Percentiles rank a stretch among this genome's conserved stretches.
Evolutionary conservation across 2,329 filamentous ascomycete species (phyloP).

Genomic region (Aspergillus phoenicis): DNA sequence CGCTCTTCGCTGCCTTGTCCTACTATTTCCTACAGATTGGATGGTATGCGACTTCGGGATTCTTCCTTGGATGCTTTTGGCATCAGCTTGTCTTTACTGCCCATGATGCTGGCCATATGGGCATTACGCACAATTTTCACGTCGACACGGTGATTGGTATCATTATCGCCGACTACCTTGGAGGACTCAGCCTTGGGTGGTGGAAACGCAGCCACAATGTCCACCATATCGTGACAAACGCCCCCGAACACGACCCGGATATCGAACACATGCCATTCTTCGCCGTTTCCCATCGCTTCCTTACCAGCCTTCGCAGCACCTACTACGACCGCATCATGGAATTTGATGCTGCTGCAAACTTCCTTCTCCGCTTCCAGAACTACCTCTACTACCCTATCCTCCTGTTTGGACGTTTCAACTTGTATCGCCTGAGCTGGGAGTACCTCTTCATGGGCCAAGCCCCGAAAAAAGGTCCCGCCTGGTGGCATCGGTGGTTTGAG

Average conservation of each 20-base stretch:
- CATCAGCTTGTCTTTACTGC: constrained; percentile 93
- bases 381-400: constrained; percentile 84
- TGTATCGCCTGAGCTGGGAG: constrained; percentile 79
- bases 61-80: constrained; percentile 83
- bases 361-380: constrained; percentile 72
- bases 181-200: constrained; percentile 89
- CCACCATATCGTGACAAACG: constrained; percentile 94
- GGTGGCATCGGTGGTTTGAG: constrained; percentile 84
- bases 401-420: constrained; percentile 80
- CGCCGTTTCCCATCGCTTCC: constrained; percentile 79
- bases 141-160: constrained; percentile 85
- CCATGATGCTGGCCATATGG: constrained; percentile 96
- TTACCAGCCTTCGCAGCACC: constrained; percentile 71
- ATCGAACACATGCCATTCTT: constrained; percentile 91
- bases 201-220: constrained; percentile 98
- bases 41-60: constrained; percentile 70
- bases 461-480: constrained; percentile 72
- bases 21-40: constrained; percentile 62
- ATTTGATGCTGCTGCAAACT: constrained; percentile 73
- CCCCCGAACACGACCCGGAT: constrained; percentile 92
- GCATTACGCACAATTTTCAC: constrained; percentile 88
- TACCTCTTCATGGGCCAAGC: constrained; percentile 72
- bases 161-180: constrained; percentile 83
- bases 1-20: constrained; percentile 64
- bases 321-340: constrained; percentile 82